These are phyloP conservation scores for Puccinellia tenuiflora DNA, from an alignment of 176 grass and related monocot genomes.

Conservation along the genomic window DNA sequence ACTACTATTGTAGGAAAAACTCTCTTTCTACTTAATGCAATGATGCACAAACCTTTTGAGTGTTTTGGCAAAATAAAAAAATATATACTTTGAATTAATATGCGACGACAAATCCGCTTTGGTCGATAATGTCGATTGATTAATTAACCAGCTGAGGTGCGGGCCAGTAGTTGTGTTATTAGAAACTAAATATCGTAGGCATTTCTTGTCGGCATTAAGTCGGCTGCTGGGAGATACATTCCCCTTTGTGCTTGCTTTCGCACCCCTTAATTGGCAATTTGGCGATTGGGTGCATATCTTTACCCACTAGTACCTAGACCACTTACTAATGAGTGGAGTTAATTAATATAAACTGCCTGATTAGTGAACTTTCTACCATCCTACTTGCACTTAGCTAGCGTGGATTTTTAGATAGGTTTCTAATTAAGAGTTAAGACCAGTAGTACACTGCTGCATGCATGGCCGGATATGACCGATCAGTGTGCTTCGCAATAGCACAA, in stretches of 20 bases:
- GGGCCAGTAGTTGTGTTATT: not conserved
- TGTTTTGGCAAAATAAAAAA: no score
- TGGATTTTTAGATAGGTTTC: no score
- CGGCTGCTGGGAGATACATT: not conserved
- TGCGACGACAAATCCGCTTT: no score
- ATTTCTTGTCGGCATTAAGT: not conserved
- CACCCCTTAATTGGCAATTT: conserved; percentile 11
- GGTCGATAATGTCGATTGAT: not conserved
- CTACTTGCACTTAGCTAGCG: no score
- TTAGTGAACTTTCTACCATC: not conserved
- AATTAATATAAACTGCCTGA: not conserved
- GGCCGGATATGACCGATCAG: no score
- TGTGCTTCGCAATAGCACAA: no score
- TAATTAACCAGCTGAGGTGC: not conserved
- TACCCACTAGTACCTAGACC: conserved; percentile 20
- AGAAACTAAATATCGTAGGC: not conserved
- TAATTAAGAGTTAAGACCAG: no score
- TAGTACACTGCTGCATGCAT: no score
- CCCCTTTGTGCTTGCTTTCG: not conserved
- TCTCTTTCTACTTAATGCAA: no score
- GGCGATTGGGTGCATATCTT: not conserved
- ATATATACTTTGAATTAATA: no score
- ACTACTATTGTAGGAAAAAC: no score
- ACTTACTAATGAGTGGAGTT: not conserved
- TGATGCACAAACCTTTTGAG: no score